These are phyloP conservation scores for Penicillium odoratum DNA, from an alignment of 495 filamentous ascomycete genomes.

Conservation along the genomic window DNA sequence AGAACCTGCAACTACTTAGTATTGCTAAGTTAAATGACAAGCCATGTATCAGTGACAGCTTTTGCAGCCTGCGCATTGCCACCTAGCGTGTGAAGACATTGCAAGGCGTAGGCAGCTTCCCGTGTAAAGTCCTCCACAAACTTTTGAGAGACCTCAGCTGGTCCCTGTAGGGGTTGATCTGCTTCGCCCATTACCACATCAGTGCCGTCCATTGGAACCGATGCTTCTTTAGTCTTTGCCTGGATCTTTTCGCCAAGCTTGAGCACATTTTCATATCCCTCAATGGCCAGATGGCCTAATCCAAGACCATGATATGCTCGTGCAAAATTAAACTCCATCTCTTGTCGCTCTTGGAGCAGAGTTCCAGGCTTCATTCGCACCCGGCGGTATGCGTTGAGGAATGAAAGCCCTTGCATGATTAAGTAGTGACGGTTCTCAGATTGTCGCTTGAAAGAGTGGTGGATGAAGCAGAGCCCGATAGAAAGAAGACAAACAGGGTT, in stretches of 20 bases:
- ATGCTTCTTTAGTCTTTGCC: constrained; percentile 20
- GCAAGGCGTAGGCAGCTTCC: constrained; percentile 77
- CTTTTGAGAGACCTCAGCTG: constrained; percentile 13
- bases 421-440: constrained; percentile 85
- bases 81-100: constrained; percentile 63
- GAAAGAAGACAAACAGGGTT: constrained; percentile 77
- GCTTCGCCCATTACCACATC: constrained; percentile 34
- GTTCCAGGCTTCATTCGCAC: constrained; percentile 42
- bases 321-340: constrained; percentile 88
- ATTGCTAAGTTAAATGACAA: constrained; percentile 45
- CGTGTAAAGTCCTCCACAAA: constrained; percentile 61
- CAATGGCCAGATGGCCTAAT: constrained; percentile 71
- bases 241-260: constrained; percentile 46
- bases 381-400: constrained; percentile 75
- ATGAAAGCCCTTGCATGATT: constrained; percentile 78
- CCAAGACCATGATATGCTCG: constrained; percentile 80
- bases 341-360: constrained; percentile 59
- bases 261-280: constrained; percentile 66
- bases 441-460: constrained; percentile 84
- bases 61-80: constrained; percentile 59
- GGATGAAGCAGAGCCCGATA: constrained; percentile 69
- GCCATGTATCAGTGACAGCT: constrained; percentile 57
- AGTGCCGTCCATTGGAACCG: constrained; percentile 2
- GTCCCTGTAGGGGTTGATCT: constrained; percentile 1
- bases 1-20: not conserved